A percentile compares a stretch with the other conserved stretches of the same genome.
Conservation (phyloP, 192 early-diverging fungal genomes). For the Rhizoclosmatium sp. region DNA sequence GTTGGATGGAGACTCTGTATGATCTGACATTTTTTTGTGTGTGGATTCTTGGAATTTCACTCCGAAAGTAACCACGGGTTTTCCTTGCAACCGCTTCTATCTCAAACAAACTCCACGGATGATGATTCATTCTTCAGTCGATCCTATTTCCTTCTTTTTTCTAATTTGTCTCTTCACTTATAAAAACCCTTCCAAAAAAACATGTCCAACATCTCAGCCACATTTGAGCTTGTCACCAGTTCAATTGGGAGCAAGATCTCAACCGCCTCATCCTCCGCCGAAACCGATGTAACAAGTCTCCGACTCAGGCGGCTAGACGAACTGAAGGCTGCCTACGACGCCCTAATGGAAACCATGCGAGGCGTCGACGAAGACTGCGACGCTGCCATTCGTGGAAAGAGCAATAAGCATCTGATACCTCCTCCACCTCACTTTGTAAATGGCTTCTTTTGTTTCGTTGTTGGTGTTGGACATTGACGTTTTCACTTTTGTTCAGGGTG, state of each 20-base stretch:
- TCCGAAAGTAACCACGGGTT: too few species aligned
- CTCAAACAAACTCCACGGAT: background rate
- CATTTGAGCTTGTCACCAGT: background rate
- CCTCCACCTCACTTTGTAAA: slow-evolving; percentile 22
- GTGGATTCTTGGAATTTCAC: too few species aligned
- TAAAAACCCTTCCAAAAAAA: background rate
- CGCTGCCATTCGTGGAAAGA: background rate
- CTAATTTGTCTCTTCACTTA: background rate
- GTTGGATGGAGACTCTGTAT: too few species aligned
- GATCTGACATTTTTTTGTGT: too few species aligned
- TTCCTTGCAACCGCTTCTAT: too few species aligned
- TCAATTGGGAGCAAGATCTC: background rate
- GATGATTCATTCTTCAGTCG: background rate
- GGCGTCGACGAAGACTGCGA: background rate
- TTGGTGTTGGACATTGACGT: background rate
- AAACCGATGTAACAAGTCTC: background rate
- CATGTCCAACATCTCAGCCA: background rate
- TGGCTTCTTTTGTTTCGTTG: background rate
- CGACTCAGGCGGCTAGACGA: background rate
- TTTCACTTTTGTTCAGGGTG: slow-evolving; percentile 44
- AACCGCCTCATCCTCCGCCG: background rate
- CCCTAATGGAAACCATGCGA: background rate
- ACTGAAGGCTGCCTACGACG: background rate
- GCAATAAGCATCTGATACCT: background rate
- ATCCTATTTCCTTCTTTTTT: background rate